Base-by-base conservation (phyloP, 805 yeast species). In the Saccharomycopsis lassenensis region DNA sequence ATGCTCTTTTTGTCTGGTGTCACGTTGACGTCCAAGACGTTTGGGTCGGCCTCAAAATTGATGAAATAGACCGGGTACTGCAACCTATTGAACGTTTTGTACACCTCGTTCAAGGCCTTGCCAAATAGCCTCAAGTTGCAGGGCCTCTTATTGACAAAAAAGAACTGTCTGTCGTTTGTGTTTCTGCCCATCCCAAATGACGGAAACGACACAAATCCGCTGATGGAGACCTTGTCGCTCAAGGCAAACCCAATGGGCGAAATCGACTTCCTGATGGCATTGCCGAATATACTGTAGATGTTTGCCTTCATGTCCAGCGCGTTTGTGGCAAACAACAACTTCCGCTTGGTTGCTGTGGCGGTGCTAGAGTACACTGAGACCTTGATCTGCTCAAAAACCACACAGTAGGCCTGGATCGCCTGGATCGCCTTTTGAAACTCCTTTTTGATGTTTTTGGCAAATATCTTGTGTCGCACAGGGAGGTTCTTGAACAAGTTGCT, bases 1-100 rank as follows among this genome's bases (percentile, higher is more conserved):
- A 87, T 64, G 2, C 74, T 70, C 35, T 89, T 63, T 52, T 91
- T 91, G 53, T 91, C 96, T 0, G 98, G 97, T 0, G 95, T 77
- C 1, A 91, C 81, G 55, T 91, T 91, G 14, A 91, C 65, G 56
- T 91, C 98, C n/a, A 78, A 42, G 25, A 62, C 59, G 18, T 51
- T 48, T 0, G 80, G 63, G 27, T 69, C 65, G 4, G 84, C 51
- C 10, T 50, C 48, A 15, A 91, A 46, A 53, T 91, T 65, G 2
- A 84, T 47, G 2, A 85, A 62, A 33, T 81, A 62, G 7, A 74
- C 70, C 0, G 97, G 97, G 35, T 52, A 67, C 49, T 86, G 95
- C 3, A 75, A 61, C 47, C 72, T 67, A 46, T 86, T 87, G 54
- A 69, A 84, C 24, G 65, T 62, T 44, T 71, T 74, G 58, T 83